A percentile compares a stretch with the other conserved stretches of the same genome.
Evolutionary conservation across 306 rosid species (phyloP).

Genomic region (Castanospermum australe): DNA sequence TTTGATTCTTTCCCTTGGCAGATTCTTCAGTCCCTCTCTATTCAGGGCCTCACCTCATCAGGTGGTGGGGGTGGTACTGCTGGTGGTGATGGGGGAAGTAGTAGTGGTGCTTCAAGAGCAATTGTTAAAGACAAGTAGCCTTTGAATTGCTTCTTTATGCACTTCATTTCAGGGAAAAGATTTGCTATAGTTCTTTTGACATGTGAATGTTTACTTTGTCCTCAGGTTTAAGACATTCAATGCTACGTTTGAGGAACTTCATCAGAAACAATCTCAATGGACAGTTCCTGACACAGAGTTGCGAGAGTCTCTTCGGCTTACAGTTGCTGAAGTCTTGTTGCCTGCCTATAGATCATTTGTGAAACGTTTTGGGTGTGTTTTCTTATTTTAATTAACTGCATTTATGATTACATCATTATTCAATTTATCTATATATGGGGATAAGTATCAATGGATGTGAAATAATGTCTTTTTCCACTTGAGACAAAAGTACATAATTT

Average conservation of each 20-base stretch:
- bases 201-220: background rate
- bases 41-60: constrained; percentile 85
- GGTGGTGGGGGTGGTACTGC: constrained; percentile 72
- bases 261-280: constrained; percentile 98
- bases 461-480: background rate
- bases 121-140: constrained; percentile 81
- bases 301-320: constrained; percentile 92
- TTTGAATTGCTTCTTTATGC: background rate
- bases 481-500: background rate
- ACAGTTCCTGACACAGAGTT: constrained; percentile 89
- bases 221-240: constrained; percentile 83
- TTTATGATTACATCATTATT: constrained; percentile 3
- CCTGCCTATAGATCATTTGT: constrained; percentile 93
- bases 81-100: constrained; percentile 70
- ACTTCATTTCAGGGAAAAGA: background rate
- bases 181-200: constrained; percentile 15
- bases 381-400: constrained; percentile 3
- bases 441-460: background rate
- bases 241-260: constrained; percentile 86
- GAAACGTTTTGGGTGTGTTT: constrained; percentile 85
- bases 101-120: constrained; percentile 94
- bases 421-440: background rate
- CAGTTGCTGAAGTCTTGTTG: constrained; percentile 89
- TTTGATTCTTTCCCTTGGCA: constrained; percentile 43
- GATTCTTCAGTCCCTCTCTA: constrained; percentile 84